phyloP scores from a whole-genome alignment of 75 land plant species.

The Selaginella moellendorffii region DNA sequence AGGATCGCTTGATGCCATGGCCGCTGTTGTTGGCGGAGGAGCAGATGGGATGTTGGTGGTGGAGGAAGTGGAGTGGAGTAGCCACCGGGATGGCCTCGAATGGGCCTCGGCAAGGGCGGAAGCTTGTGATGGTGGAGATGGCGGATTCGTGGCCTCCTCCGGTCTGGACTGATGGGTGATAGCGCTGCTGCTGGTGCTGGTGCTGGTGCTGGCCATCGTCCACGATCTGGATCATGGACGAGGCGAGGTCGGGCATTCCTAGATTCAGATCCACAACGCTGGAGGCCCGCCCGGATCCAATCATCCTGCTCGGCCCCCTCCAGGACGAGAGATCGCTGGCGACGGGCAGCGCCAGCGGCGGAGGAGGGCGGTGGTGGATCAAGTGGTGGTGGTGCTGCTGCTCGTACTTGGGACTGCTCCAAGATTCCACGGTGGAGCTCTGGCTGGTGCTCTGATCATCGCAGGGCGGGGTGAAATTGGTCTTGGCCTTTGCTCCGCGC shows the following conservation, averaged over 20 bases:
- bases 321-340: background rate
- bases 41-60: too few relatives aligned
- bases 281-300: too few relatives aligned
- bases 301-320: too few relatives aligned
- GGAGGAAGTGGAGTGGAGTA: too few relatives aligned
- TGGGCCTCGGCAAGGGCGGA: background rate
- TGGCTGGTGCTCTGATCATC: background rate
- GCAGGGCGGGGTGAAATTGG: background rate
- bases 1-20: background rate
- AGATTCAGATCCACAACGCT: background rate
- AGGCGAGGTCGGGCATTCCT: background rate
- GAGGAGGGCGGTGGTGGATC: background rate
- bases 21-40: too few relatives aligned
- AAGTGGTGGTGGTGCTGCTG: background rate
- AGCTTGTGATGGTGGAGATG: background rate
- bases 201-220: background rate
- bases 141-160: background rate
- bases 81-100: background rate
- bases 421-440: background rate
- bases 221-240: background rate
- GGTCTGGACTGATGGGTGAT: too few relatives aligned
- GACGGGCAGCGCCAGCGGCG: background rate
- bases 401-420: background rate
- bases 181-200: too few relatives aligned
- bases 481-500: constrained; percentile 1